Base-by-base conservation (phyloP, 1,139 yeast genomes). In the Zygosaccharomyces pseudobailii region DNA sequence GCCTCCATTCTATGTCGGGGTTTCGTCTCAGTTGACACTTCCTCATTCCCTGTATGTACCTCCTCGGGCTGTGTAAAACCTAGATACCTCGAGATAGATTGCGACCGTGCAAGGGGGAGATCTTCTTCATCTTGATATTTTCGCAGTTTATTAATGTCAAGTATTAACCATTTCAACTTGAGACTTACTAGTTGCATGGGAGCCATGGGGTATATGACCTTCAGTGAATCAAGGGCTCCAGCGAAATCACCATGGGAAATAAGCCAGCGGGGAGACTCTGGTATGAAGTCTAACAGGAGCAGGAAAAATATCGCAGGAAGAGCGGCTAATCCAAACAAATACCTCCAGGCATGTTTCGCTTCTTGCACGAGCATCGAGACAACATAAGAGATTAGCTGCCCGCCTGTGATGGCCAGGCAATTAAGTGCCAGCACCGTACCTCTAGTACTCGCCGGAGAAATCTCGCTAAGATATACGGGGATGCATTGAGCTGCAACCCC, bases 201-300 rank as follows among this genome's bases (percentile, higher is more conserved):
- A 1, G 74, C 72, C 20, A 56, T 47, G 1, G 78, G 75, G 49
- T 70, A 70, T 4, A 74, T 59, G 36, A 56, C 58, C 10, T 54
- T 51, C 13, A 76, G 53, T 1, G 74, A 68, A 5, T 44, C 46
- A 30, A 63, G 61, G 0, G 84, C 82, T 20, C 67, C 65, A 2
- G 67, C 67, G 13, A 64, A 52, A 27, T 70, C 59, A 4, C 71
- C 72, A 25, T 67, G 66, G 17, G 72, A 63, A 8, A 78, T 68
- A 32, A 78, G 65, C 71, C 73, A 79, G 46, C 85, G 67, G 2
- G 86, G 86, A 3, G 82, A 75, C 56, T 81, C 86, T 1, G 86
- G 85, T 22, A 80, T 70, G 49, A 74, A 69, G 39, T 67, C 69
- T 22, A 73, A 60, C 9, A 64, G 46, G 3, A 65, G 36, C 5